Conservation (phyloP, 2,329 filamentous ascomycete genomes). For the Cercospora sesami region DNA sequence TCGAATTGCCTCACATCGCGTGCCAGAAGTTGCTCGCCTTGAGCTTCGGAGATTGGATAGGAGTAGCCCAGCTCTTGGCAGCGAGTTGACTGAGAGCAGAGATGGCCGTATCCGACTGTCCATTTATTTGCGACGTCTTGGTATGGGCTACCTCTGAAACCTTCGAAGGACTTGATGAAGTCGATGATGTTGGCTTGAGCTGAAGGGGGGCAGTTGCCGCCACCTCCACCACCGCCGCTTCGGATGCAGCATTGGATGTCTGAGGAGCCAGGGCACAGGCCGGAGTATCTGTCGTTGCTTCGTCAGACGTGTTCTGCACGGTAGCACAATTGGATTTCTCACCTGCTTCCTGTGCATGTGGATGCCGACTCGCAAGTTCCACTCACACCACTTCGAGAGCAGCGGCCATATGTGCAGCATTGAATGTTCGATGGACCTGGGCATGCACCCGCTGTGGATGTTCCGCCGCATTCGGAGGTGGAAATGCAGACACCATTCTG, state of each 20-base stretch:
- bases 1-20: constrained; percentile 17
- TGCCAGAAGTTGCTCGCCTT: constrained; percentile 15
- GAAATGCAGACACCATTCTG: constrained; percentile 18
- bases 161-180: constrained; percentile 21
- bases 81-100: constrained; percentile 12
- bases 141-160: constrained; percentile 12
- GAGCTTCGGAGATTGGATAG: constrained; percentile 11
- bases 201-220: constrained; percentile 11
- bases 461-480: constrained; percentile 6
- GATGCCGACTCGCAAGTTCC: constrained; percentile 17
- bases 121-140: constrained; percentile 12
- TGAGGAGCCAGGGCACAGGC: constrained; percentile 15
- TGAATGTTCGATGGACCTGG: constrained; percentile 16
- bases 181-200: constrained; percentile 15
- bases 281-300: constrained; percentile 5
- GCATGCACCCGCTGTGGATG: constrained; percentile 13
- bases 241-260: constrained; percentile 20
- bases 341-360: constrained; percentile 11
- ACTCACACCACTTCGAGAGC: constrained; percentile 5
- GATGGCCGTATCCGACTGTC: constrained; percentile 19
- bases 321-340: too few species aligned
- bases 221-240: constrained; percentile 8
- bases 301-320: neutral
- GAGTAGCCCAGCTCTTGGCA: constrained; percentile 14
- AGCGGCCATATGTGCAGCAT: constrained; percentile 18